A percentile compares a stretch with the other conserved stretches of the same genome.
Conservation (phyloP, 108 stramenopile species). For the Schizochytrium sp. region DNA sequence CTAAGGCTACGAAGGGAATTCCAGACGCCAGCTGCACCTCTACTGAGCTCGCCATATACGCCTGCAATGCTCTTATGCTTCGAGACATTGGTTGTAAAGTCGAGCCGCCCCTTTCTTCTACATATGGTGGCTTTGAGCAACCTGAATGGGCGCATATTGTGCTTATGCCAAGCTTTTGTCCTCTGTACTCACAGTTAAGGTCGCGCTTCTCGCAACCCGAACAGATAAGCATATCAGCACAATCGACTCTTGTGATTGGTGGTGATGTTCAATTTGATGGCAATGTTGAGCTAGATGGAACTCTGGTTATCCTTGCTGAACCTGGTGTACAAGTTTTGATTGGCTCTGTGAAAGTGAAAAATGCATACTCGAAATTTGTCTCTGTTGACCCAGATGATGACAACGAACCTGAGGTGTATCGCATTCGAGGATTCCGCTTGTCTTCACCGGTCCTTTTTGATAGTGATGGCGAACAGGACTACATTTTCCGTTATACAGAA, state of each 20-base stretch:
- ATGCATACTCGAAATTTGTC: not conserved
- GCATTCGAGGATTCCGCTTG: constrained; percentile 62
- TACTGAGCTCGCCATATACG: constrained; percentile 92
- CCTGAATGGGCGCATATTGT: constrained; percentile 83
- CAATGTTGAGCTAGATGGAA: constrained; percentile 53
- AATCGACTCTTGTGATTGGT: constrained; percentile 83
- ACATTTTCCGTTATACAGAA: not conserved
- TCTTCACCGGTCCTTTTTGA: not conserved
- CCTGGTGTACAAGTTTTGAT: constrained; percentile 9
- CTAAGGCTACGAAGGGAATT: constrained; percentile 82
- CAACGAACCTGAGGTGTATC: constrained; percentile 17
- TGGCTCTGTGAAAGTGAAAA: not conserved
- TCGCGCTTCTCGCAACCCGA: constrained; percentile 79
- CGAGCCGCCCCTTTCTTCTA: constrained; percentile 74
- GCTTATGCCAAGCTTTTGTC: constrained; percentile 80
- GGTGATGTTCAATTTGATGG: constrained; percentile 76
- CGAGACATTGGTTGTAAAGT: constrained; percentile 75
- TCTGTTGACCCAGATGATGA: constrained; percentile 19
- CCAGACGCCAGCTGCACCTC: constrained; percentile 89
- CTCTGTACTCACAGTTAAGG: constrained; percentile 79
- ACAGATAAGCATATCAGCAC: constrained; percentile 80
- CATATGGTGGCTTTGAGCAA: constrained; percentile 79
- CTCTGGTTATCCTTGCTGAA: constrained; percentile 6
- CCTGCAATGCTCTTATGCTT: constrained; percentile 75
- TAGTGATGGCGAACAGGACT: not conserved